Evolutionary conservation across 805 yeast genomes (phyloP).

Genomic region (Clavispora phyllophila): DNA sequence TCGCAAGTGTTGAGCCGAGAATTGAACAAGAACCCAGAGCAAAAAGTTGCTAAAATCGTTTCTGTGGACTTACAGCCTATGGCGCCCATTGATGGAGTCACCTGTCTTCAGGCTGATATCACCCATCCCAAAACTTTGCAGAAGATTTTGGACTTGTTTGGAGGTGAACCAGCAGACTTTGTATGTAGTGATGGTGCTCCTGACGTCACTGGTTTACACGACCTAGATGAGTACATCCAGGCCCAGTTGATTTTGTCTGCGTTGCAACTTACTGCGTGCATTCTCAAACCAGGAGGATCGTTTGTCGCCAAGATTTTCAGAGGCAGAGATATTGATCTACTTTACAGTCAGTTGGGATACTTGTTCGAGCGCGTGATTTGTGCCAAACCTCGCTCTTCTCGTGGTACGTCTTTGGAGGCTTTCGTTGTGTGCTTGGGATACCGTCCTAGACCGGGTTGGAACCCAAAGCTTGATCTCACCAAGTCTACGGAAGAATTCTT

Average conservation of each 20-base stretch:
- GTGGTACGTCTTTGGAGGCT: conserved; percentile 92
- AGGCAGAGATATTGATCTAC: conserved; percentile 90
- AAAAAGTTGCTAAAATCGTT: conserved; percentile 62
- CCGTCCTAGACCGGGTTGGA: conserved; percentile 80
- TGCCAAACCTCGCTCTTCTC: conserved; percentile 92
- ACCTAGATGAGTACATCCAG: conserved; percentile 93
- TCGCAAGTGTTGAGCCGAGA: conserved; percentile 85
- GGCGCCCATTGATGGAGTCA: conserved; percentile 92
- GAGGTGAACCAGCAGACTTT: conserved; percentile 90
- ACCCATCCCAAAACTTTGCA: conserved; percentile 89
- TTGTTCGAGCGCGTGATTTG: conserved; percentile 84
- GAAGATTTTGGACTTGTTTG: conserved; percentile 73
- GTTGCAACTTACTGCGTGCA: conserved; percentile 82
- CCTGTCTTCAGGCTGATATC: conserved; percentile 90
- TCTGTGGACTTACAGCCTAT: conserved; percentile 97
- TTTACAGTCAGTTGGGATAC: conserved; percentile 87
- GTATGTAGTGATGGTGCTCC: conserved; percentile 99
- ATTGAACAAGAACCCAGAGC: conserved; percentile 30
- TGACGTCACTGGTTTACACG: conserved; percentile 96
- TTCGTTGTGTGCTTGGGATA: conserved; percentile 90
- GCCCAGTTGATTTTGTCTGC: conserved; percentile 92
- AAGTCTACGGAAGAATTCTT: conserved; percentile 80
- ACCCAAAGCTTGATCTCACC: conserved; percentile 53
- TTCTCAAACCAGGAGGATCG: conserved; percentile 82
- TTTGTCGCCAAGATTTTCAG: conserved; percentile 96